Evolutionary conservation across 345 rosid species (phyloP).

Genomic region (Carallia brachiata): DNA sequence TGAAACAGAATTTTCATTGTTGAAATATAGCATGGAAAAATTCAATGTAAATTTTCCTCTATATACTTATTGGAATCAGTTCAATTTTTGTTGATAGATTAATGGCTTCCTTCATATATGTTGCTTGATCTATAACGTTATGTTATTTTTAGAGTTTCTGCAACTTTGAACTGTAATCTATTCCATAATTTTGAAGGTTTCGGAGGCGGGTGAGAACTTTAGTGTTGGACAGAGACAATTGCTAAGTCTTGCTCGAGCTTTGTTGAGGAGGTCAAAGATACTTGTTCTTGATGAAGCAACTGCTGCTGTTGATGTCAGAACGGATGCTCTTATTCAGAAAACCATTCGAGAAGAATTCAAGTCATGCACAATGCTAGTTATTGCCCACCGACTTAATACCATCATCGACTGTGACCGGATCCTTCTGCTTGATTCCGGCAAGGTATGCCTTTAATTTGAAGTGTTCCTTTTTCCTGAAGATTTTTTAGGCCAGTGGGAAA

Average conservation of each 20-base stretch:
- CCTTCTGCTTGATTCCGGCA: slow-evolving; percentile 87
- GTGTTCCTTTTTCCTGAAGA: background rate
- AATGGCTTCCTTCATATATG: too few relatives aligned
- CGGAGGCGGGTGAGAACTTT: slow-evolving; percentile 95
- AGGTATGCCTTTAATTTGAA: slow-evolving; percentile 38
- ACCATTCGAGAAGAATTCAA: slow-evolving; percentile 96
- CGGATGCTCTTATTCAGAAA: slow-evolving; percentile 97
- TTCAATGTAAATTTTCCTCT: too few relatives aligned
- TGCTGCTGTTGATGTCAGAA: slow-evolving; percentile 98
- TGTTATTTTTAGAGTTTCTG: background rate
- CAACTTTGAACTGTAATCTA: slow-evolving; percentile 11
- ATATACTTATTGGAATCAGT: too few relatives aligned
- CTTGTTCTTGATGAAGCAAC: slow-evolving; percentile 99
- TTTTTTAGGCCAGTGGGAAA: too few relatives aligned
- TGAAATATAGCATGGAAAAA: too few relatives aligned
- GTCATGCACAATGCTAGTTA: slow-evolving; percentile 93
- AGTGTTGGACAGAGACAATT: slow-evolving; percentile 98
- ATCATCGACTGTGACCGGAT: slow-evolving; percentile 91
- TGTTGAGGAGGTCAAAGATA: slow-evolving; percentile 93
- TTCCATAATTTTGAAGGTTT: slow-evolving; percentile 46
- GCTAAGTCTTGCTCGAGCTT: slow-evolving; percentile 94
- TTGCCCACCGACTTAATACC: slow-evolving; percentile 96
- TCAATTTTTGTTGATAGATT: too few relatives aligned
- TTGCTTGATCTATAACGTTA: too few relatives aligned
- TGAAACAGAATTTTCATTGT: too few relatives aligned